Percentiles rank a stretch among this genome's conserved stretches.
Evolutionary conservation across 176 grass and related monocot genomes (phyloP).

Genomic region (Canna indica): DNA sequence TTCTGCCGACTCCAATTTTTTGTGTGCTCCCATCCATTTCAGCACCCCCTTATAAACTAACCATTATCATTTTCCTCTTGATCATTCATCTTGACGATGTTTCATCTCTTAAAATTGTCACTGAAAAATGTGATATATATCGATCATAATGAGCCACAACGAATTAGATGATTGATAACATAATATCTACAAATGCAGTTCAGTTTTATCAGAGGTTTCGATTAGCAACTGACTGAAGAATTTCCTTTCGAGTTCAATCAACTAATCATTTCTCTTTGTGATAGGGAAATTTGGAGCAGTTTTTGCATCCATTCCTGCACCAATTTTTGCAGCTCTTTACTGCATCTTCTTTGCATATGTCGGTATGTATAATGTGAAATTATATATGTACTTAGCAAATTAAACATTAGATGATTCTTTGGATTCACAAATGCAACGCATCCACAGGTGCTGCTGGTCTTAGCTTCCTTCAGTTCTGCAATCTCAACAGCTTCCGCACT

Average conservation of each 20-base stretch:
- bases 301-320: constrained; percentile 78
- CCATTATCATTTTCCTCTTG: too few species aligned
- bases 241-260: constrained; percentile 6
- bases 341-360: constrained; percentile 83
- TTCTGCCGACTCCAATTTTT: too few species aligned
- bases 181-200: not conserved
- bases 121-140: not conserved
- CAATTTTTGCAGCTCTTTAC: constrained; percentile 84
- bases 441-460: constrained; percentile 57
- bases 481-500: constrained; percentile 85
- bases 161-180: not conserved
- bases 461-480: constrained; percentile 83
- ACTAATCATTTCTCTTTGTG: not conserved
- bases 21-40: too few species aligned
- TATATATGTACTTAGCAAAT: not conserved
- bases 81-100: too few species aligned
- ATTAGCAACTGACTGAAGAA: not conserved
- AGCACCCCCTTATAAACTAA: too few species aligned
- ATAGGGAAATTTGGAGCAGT: constrained; percentile 92
- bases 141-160: not conserved
- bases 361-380: constrained; percentile 36
- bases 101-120: too few species aligned
- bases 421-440: not conserved
- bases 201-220: not conserved
- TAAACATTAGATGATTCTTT: not conserved